Percentiles rank a stretch among this genome's conserved stretches.
phyloP scores from a whole-genome alignment of 2,329 filamentous ascomycete species.

The Aspergillus texensis region DNA sequence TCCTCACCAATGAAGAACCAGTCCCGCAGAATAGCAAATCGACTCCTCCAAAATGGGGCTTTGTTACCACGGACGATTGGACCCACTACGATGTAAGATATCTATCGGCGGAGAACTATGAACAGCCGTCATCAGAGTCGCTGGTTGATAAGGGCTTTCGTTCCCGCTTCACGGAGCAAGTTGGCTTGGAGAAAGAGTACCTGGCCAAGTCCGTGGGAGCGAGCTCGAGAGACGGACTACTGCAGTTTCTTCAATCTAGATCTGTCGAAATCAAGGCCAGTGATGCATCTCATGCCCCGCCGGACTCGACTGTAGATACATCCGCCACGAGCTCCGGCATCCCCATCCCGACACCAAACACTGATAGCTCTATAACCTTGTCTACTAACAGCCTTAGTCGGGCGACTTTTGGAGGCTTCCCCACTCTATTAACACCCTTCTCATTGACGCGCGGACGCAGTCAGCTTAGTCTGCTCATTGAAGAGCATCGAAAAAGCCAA shows the following conservation, averaged over 20 bases:
- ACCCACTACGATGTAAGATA: conserved; percentile 19
- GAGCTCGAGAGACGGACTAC: not conserved
- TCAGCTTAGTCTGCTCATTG: conserved; percentile 24
- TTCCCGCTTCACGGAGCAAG: conserved; percentile 37
- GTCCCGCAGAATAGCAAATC: conserved; percentile 10
- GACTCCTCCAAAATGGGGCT: conserved; percentile 17
- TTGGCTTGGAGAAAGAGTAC: conserved; percentile 25
- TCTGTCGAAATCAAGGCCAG: conserved; percentile 7
- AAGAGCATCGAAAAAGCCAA: conserved; percentile 14
- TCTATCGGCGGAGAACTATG: conserved; percentile 22
- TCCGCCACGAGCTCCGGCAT: not conserved
- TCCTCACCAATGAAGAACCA: conserved; percentile 14
- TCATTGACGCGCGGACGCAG: conserved; percentile 18
- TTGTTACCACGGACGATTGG: conserved; percentile 17
- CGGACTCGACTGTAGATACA: not conserved
- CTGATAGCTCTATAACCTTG: not conserved
- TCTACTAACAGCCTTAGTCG: conserved; percentile 2
- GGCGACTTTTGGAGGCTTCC: conserved; percentile 1
- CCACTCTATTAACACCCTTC: conserved; percentile 14
- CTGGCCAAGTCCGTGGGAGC: conserved; percentile 15
- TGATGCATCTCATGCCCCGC: not conserved
- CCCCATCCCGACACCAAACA: conserved; percentile 6
- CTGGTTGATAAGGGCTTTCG: conserved; percentile 44
- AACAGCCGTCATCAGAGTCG: conserved; percentile 18
- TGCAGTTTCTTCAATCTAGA: conserved; percentile 1